Conservation (phyloP, 345 rosid species). For the Gossypium sturtianum region DNA sequence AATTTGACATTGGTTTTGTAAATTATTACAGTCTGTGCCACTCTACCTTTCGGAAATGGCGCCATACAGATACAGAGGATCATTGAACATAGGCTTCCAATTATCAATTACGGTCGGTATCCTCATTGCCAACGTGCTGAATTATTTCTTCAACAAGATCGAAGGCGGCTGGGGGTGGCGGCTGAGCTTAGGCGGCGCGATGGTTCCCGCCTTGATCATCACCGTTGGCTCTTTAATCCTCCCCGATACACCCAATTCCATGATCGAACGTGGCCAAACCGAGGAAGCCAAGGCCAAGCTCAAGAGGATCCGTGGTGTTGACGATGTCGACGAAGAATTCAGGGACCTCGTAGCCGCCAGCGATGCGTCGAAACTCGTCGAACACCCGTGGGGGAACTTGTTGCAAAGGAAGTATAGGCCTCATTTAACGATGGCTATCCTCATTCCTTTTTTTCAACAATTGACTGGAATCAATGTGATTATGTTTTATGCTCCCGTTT, state of each 20-base stretch:
- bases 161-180: constrained; percentile 94
- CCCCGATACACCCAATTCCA: constrained; percentile 90
- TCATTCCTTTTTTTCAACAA: constrained; percentile 85
- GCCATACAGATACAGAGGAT: constrained; percentile 90
- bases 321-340: constrained; percentile 73
- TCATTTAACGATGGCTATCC: constrained; percentile 63
- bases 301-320: constrained; percentile 60
- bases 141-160: constrained; percentile 81
- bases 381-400: constrained; percentile 77
- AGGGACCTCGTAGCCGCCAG: constrained; percentile 71
- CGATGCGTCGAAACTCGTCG: constrained; percentile 59
- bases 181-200: constrained; percentile 85
- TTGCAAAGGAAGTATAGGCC: constrained; percentile 81
- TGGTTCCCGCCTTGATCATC: constrained; percentile 94
- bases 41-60: constrained; percentile 97
- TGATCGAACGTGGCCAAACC: constrained; percentile 79
- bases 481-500: constrained; percentile 88
- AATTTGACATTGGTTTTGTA: neutral
- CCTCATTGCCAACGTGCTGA: constrained; percentile 68
- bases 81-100: constrained; percentile 88
- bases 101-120: constrained; percentile 87
- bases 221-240: constrained; percentile 70
- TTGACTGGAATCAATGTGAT: constrained; percentile 81
- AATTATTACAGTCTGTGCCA: constrained; percentile 74
- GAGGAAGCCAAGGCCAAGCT: constrained; percentile 58